Percentiles rank a stretch among this genome's conserved stretches.
phyloP scores from a whole-genome alignment of 139 green algal species.

The Volvox reticuliferus region DNA sequence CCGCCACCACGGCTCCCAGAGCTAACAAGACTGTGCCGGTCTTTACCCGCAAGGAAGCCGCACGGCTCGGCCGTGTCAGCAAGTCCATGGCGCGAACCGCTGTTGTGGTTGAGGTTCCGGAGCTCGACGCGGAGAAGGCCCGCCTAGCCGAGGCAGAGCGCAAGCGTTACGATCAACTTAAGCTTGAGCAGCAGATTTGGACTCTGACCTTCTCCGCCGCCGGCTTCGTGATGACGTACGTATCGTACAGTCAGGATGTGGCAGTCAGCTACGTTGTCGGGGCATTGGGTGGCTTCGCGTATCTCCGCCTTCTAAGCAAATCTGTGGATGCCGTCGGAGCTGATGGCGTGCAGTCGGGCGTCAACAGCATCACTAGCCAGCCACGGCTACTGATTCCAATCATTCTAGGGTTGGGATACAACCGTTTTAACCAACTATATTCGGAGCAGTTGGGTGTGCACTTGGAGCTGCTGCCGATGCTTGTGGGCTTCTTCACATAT shows the following conservation, averaged over 20 bases:
- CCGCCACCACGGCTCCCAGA: neutral
- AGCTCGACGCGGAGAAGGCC: conserved; percentile 22
- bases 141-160: conserved; percentile 50
- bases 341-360: conserved; percentile 29
- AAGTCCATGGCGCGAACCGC: conserved; percentile 24
- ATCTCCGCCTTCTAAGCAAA: conserved; percentile 87
- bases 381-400: conserved; percentile 92
- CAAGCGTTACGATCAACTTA: conserved; percentile 68
- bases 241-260: conserved; percentile 75
- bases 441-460: conserved; percentile 66
- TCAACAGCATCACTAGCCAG: conserved; percentile 61
- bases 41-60: conserved; percentile 47
- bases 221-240: conserved; percentile 62
- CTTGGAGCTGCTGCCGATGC: conserved; percentile 91
- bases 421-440: conserved; percentile 72
- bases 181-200: conserved; percentile 62
- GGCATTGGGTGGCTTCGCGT: conserved; percentile 82
- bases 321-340: conserved; percentile 81
- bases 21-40: neutral
- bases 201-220: conserved; percentile 58
- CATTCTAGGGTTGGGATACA: conserved; percentile 87
- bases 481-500: conserved; percentile 98
- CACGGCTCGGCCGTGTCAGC: conserved; percentile 24
- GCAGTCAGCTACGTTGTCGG: conserved; percentile 86
- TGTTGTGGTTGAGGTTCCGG: neutral